phyloP scores from a whole-genome alignment of 495 filamentous ascomycete species.

The Penicillium fimorum region DNA sequence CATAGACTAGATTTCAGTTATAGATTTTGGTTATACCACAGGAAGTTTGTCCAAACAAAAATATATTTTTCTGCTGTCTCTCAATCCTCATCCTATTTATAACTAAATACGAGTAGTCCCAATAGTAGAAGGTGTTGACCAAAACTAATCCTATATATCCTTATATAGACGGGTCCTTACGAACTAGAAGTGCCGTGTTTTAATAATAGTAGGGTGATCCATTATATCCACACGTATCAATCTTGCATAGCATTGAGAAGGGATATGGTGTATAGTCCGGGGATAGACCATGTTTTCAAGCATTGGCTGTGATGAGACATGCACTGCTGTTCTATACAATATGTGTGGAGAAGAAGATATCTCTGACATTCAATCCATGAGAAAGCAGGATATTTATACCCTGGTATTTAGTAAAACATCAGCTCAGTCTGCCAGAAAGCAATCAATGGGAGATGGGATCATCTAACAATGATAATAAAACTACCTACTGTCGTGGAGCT shows the following conservation, averaged over 20 bases:
- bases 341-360: no score
- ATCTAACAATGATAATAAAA: no score
- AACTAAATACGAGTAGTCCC: neutral
- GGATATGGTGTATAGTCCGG: neutral
- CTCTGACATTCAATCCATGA: no score
- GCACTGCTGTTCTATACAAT: no score
- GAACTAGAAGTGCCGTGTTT: neutral
- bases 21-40: neutral
- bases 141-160: neutral
- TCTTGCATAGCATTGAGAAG: neutral
- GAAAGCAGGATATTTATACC: no score
- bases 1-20: constrained; percentile 2
- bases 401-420: no score
- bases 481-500: no score
- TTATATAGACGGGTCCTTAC: no score
- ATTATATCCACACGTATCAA: neutral
- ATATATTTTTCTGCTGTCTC: neutral
- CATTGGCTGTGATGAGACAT: neutral
- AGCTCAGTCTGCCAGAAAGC: no score
- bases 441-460: no score
- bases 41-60: neutral
- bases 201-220: neutral
- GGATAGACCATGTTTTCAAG: neutral
- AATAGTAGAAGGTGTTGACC: neutral
- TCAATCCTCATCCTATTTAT: neutral